Evolutionary conservation across 2,329 filamentous ascomycete species (phyloP).

Genomic region (Iodosphaeria phyllophila): DNA sequence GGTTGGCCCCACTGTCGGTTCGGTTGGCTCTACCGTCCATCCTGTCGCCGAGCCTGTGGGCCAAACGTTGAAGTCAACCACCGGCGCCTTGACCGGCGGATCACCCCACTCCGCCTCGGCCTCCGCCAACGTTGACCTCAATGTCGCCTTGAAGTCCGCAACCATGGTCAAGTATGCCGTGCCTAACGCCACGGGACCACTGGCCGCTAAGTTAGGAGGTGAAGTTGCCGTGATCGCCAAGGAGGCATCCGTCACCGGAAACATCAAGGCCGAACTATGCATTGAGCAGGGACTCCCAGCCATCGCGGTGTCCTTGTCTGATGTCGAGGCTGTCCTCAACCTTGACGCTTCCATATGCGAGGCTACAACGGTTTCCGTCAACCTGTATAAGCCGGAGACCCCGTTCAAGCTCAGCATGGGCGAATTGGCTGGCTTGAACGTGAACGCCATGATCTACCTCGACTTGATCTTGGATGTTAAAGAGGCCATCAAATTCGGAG

Average conservation of each 20-base stretch:
- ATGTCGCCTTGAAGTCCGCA: slow-evolving; percentile 5
- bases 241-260: slow-evolving; percentile 30
- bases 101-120: slow-evolving; percentile 6
- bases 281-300: slow-evolving; percentile 21
- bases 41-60: slow-evolving; percentile 5
- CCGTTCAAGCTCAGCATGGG: slow-evolving; percentile 22
- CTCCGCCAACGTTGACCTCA: not conserved
- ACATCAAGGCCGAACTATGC: slow-evolving; percentile 23
- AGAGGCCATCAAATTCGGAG: slow-evolving; percentile 29
- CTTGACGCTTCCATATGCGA: slow-evolving; percentile 24
- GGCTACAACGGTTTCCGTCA: slow-evolving; percentile 29
- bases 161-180: slow-evolving; percentile 15
- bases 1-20: slow-evolving; percentile 1
- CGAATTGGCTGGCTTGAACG: slow-evolving; percentile 21
- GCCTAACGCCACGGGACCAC: slow-evolving; percentile 23
- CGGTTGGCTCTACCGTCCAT: slow-evolving; percentile 5
- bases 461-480: slow-evolving; percentile 31
- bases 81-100: slow-evolving; percentile 10
- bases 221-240: slow-evolving; percentile 20
- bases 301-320: slow-evolving; percentile 25
- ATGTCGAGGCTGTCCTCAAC: slow-evolving; percentile 31
- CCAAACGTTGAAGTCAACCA: slow-evolving; percentile 7
- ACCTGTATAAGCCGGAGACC: slow-evolving; percentile 25
- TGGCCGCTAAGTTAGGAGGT: slow-evolving; percentile 7
- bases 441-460: slow-evolving; percentile 27